Evolutionary conservation across 805 yeast species (phyloP), one percentile per base, ranked within the genome.

Genomic region (Grigorovia humatica): DNA sequence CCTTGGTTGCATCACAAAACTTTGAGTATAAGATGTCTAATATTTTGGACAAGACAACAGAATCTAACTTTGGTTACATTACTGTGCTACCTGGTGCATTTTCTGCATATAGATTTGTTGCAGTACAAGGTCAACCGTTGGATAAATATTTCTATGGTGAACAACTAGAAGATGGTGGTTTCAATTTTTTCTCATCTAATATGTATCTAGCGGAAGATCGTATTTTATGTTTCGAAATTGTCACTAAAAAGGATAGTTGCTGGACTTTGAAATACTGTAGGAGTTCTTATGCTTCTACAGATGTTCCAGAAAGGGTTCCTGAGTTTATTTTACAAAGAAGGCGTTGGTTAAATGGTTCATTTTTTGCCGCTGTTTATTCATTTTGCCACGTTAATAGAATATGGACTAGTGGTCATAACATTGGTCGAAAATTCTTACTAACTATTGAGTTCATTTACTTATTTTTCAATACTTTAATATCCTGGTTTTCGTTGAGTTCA

Each of bases 121-220:
- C 97, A 0, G 73, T 91, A 41, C 74, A 80, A 55, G 96, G 96
- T 6, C 78, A 79, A 43, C 99, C 99, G 2, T 70, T 91, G 54
- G 88, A 83, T 53, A 87, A 88, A 65, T 91, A 91, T 66, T 84
- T 93, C 69, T 87, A 88, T 67, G 98, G 98, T 57, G 97, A 91
- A 67, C 84, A 82, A 52, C 74, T 90, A 56, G 75, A 72, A 53
- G 83, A 82, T 52, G 73, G 74, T 32, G 79, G 81, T 44, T 79
- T 82, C 38, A 95, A 96, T 45, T 82, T 91, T 49, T 93, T 91
- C 74, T 87, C 91, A 42, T 85, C 96, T 3, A 91, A 91, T 67
- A 91, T 93, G 98, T 93, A 90, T 68, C 76, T 91, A 51, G 99
- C 99, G 7, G 98, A 91, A 70, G 99, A 93, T 70, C 80, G 98